Percentiles rank a stretch among this genome's conserved stretches.
Conservation (phyloP, 192 early-diverging fungal species). For the Umbelopsis sp. region DNA sequence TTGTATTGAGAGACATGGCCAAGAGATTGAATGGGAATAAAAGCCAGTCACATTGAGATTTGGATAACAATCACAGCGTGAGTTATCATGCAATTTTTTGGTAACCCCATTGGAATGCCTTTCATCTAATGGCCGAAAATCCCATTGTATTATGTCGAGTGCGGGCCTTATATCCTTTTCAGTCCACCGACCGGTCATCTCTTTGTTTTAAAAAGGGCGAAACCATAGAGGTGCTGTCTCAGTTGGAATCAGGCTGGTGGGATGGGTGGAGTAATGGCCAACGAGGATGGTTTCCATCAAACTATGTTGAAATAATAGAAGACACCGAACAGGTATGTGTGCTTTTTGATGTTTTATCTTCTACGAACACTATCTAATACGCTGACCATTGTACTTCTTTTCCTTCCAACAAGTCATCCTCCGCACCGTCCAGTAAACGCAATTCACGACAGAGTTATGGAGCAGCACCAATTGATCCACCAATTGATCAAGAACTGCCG, state of each 20-base stretch:
- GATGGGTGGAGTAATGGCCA: conserved; percentile 81
- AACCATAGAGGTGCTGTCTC: conserved; percentile 86
- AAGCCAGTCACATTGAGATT: conserved; percentile 9
- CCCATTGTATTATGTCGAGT: conserved; percentile 43
- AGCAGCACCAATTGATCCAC: not conserved
- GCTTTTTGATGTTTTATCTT: conserved; percentile 19
- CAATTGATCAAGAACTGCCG: conserved; percentile 17
- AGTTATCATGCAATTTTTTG: not conserved
- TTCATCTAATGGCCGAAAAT: conserved; percentile 10
- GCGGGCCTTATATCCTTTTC: conserved; percentile 87
- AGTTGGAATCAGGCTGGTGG: conserved; percentile 97
- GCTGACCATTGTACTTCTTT: not conserved
- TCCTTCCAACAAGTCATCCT: not conserved
- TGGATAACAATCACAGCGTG: not conserved
- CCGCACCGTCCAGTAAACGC: not conserved
- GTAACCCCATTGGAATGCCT: not conserved
- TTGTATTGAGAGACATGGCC: conserved; percentile 57
- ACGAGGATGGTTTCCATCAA: conserved; percentile 91
- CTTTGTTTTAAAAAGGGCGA: conserved; percentile 86
- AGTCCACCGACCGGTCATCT: conserved; percentile 73
- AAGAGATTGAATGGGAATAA: conserved; percentile 28
- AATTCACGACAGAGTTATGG: not conserved
- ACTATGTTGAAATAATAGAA: conserved; percentile 72
- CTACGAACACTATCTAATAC: too few species aligned
- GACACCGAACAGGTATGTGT: conserved; percentile 55